Conservation (phyloP, 257 asterid genomes). For the Avicennia marina region DNA sequence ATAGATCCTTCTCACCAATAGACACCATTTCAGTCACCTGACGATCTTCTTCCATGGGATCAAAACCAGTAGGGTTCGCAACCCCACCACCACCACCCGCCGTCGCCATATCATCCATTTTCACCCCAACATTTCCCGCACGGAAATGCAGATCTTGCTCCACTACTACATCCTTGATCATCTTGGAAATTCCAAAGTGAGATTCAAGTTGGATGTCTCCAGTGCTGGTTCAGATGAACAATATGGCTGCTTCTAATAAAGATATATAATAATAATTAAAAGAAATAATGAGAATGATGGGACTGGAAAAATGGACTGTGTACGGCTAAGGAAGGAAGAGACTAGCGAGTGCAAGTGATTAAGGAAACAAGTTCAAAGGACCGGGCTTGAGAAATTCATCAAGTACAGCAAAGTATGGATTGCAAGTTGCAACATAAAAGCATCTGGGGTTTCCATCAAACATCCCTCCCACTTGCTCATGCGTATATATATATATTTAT, state of each 20-base stretch:
- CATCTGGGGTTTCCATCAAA: constrained; percentile 31
- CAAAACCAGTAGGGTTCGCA: constrained; percentile 17
- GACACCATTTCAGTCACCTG: not conserved
- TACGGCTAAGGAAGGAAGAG: constrained; percentile 35
- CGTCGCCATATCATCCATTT: constrained; percentile 4
- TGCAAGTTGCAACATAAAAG: constrained; percentile 61
- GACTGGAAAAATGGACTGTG: not conserved
- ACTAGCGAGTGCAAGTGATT: constrained; percentile 32
- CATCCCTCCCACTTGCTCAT: constrained; percentile 9
- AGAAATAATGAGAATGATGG: not conserved
- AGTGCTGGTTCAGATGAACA: too few species aligned
- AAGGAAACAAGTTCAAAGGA: constrained; percentile 51
- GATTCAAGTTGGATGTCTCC: too few species aligned
- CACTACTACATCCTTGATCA: constrained; percentile 24
- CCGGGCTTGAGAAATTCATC: constrained; percentile 22
- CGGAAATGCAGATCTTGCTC: constrained; percentile 21
- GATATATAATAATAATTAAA: too few species aligned
- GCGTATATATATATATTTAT: not conserved
- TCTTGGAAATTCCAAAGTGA: not conserved
- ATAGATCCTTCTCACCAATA: constrained; percentile 34
- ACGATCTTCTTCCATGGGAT: constrained; percentile 31
- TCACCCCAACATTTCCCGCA: not conserved
- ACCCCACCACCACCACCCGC: not conserved
- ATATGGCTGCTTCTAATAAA: too few species aligned
- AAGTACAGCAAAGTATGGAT: constrained; percentile 19